phyloP scores from a whole-genome alignment of 2,329 filamentous ascomycete genomes.

The Graphiopsis chlorocephala region DNA sequence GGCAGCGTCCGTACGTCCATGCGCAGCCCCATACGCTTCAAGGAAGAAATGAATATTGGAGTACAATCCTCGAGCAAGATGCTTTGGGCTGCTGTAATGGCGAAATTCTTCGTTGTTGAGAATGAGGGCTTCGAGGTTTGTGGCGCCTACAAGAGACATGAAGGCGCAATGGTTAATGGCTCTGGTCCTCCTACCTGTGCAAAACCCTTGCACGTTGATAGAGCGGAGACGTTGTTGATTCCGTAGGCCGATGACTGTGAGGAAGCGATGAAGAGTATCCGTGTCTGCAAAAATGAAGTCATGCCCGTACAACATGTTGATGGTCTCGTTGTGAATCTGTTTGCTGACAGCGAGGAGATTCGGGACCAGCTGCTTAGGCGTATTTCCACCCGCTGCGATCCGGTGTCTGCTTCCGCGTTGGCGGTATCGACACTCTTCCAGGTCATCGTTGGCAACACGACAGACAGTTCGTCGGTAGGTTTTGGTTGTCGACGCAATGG shows the following conservation, averaged over 20 bases:
- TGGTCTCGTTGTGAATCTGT: conserved; percentile 29
- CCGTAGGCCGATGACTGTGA: conserved; percentile 26
- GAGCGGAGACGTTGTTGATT: conserved; percentile 24
- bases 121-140: conserved; percentile 24
- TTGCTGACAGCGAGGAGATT: conserved; percentile 27
- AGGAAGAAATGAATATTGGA: conserved; percentile 28
- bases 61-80: conserved; percentile 25
- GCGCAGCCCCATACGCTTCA: conserved; percentile 24
- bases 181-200: conserved; percentile 8
- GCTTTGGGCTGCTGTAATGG: neutral
- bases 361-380: conserved; percentile 18
- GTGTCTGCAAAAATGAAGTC: conserved; percentile 26
- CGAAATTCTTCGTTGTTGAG: conserved; percentile 23
- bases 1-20: conserved; percentile 26
- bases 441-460: conserved; percentile 18
- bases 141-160: conserved; percentile 25
- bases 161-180: conserved; percentile 20
- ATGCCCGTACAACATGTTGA: conserved; percentile 27
- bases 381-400: neutral
- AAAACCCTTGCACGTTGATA: conserved; percentile 26
- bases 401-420: neutral
- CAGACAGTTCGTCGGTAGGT: conserved; percentile 23
- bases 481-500: conserved; percentile 22
- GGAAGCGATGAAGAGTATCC: conserved; percentile 27
- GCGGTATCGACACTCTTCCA: neutral